A percentile compares a stretch with the other conserved stretches of the same genome.
phyloP scores from a whole-genome alignment of 2,329 filamentous ascomycete genomes.

The Epichloe bromicola region DNA sequence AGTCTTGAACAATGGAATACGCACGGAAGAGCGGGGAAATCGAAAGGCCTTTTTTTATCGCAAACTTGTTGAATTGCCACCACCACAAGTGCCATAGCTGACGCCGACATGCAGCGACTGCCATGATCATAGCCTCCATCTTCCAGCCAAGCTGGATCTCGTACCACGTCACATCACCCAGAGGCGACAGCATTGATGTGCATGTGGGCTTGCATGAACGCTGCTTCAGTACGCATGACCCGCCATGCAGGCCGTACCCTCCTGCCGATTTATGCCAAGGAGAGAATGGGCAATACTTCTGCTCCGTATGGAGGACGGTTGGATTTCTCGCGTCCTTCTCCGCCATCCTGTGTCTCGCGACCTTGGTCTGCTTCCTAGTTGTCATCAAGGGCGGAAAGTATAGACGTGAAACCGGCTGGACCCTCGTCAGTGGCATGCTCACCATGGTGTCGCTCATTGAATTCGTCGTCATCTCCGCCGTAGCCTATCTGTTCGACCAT shows the following conservation, averaged over 20 bases:
- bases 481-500: constrained; percentile 74
- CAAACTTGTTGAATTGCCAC: background rate
- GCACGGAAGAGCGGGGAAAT: too few relatives aligned
- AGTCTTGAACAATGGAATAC: too few relatives aligned
- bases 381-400: constrained; percentile 68
- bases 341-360: constrained; percentile 68
- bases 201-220: constrained; percentile 68
- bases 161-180: constrained; percentile 40
- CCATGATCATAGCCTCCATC: constrained; percentile 58
- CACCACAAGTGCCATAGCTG: constrained; percentile 11
- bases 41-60: background rate
- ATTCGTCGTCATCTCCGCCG: constrained; percentile 65
- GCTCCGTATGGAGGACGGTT: constrained; percentile 79
- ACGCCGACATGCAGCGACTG: constrained; percentile 41
- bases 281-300: constrained; percentile 56
- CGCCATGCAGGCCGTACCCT: constrained; percentile 38
- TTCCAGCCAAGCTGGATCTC: constrained; percentile 59
- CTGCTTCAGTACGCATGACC: constrained; percentile 57
- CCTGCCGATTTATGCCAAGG: constrained; percentile 20
- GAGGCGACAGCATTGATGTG: constrained; percentile 36
- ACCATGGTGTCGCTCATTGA: constrained; percentile 54
- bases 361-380: constrained; percentile 65
- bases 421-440: constrained; percentile 55
- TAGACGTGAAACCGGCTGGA: constrained; percentile 73
- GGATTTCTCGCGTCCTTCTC: constrained; percentile 81